Percentiles rank a stretch among this genome's conserved stretches.
These are phyloP conservation scores for Echeveria elegans DNA, from an alignment of 164 flowering plant species.

Conservation along the genomic window DNA sequence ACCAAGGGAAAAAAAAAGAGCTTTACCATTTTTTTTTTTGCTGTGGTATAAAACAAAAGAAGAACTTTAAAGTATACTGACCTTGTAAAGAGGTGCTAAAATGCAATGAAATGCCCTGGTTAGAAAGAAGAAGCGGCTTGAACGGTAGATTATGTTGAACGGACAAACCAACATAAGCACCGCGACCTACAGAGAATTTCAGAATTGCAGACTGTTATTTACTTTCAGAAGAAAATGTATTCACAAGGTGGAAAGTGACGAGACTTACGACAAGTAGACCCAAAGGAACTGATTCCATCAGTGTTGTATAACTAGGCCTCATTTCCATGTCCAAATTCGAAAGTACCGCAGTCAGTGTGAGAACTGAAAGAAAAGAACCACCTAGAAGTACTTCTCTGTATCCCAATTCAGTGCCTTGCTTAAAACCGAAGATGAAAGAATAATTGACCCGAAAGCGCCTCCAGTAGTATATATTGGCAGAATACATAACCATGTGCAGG, in stretches of 20 bases:
- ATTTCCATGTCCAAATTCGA: conserved; percentile 49
- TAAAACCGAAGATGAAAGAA: conserved; percentile 67
- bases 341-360: conserved; percentile 41
- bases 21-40: neutral
- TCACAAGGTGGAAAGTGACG: neutral
- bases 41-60: neutral
- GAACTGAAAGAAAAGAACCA: conserved; percentile 27
- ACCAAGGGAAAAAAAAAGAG: neutral
- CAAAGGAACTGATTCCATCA: conserved; percentile 46
- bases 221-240: neutral
- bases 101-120: conserved; percentile 31
- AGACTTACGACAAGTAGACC: conserved; percentile 22
- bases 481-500: conserved; percentile 56
- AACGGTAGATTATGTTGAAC: conserved; percentile 54
- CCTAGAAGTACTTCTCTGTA: conserved; percentile 44
- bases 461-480: conserved; percentile 49
- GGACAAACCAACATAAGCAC: conserved; percentile 34
- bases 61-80: conserved; percentile 5
- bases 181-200: conserved; percentile 28
- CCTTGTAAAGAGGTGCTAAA: conserved; percentile 71
- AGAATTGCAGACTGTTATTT: neutral
- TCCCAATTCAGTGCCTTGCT: conserved; percentile 52
- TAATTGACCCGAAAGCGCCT: conserved; percentile 52
- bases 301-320: conserved; percentile 25
- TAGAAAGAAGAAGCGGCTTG: conserved; percentile 58